These are phyloP conservation scores for Russula griseocarnosa DNA, from an alignment of 768 basidiomycete genomes.

Conservation along the genomic window DNA sequence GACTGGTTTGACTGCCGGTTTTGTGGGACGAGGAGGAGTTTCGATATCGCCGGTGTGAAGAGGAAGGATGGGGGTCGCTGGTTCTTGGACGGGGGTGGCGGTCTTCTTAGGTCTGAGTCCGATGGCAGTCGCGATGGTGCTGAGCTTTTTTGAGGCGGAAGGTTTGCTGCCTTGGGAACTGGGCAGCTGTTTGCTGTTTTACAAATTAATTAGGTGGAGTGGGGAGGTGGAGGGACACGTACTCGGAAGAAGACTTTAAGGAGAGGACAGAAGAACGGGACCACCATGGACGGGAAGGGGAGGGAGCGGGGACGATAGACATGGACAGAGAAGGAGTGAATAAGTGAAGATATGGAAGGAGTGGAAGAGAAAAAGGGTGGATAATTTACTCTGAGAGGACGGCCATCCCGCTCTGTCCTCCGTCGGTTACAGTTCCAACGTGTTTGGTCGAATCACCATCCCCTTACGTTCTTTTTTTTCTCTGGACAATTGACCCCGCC, in stretches of 20 bases:
- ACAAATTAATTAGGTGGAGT: neutral
- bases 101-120: slow-evolving; percentile 64
- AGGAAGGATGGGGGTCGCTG: slow-evolving; percentile 34
- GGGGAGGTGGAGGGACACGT: slow-evolving; percentile 20
- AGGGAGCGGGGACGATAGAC: slow-evolving; percentile 20
- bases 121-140: slow-evolving; percentile 55
- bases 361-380: slow-evolving; percentile 9
- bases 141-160: slow-evolving; percentile 42
- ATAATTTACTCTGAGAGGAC: slow-evolving; percentile 2
- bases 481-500: neutral
- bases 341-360: slow-evolving; percentile 21
- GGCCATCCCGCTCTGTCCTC: neutral
- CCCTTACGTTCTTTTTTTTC: neutral
- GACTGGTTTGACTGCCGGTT: slow-evolving; percentile 49
- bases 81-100: slow-evolving; percentile 50
- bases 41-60: slow-evolving; percentile 27
- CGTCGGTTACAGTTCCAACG: neutral
- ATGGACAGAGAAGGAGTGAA: slow-evolving; percentile 25
- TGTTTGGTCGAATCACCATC: neutral
- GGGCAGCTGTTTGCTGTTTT: slow-evolving; percentile 13
- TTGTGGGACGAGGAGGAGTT: slow-evolving; percentile 31
- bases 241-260: slow-evolving; percentile 29
- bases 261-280: slow-evolving; percentile 35
- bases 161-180: slow-evolving; percentile 4
- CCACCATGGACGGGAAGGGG: slow-evolving; percentile 35